These are phyloP conservation scores for Parastagonospora avenae DNA, from an alignment of 2,329 filamentous ascomycete genomes.

Conservation along the genomic window DNA sequence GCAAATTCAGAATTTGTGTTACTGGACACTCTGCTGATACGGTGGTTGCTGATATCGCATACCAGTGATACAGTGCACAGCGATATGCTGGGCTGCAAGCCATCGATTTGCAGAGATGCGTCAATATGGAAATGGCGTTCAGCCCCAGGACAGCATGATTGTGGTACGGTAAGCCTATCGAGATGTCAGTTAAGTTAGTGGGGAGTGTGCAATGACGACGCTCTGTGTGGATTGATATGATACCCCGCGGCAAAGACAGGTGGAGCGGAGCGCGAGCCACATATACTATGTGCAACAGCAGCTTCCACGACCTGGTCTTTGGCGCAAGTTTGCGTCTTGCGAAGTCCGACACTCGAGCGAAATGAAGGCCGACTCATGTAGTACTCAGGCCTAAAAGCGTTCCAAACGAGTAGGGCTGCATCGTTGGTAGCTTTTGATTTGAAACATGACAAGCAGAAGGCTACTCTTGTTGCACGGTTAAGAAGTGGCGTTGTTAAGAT, in stretches of 20 bases:
- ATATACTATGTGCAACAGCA: conserved; percentile 13
- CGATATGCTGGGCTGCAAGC: conserved; percentile 2
- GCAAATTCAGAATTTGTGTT: not conserved
- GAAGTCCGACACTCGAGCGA: conserved; percentile 1
- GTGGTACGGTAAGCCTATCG: conserved; percentile 11
- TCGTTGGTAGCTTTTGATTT: conserved; percentile 1
- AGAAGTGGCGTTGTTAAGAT: conserved; percentile 7
- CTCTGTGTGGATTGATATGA: not conserved
- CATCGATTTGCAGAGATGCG: conserved; percentile 10
- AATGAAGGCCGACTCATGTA: not conserved
- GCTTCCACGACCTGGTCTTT: conserved; percentile 15
- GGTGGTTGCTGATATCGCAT: conserved; percentile 22
- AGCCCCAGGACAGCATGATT: conserved; percentile 1
- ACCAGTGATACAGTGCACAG: not conserved
- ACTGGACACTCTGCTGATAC: conserved; percentile 5
- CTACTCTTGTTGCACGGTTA: conserved; percentile 8
- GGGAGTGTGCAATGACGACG: not conserved
- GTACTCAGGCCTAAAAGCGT: not conserved
- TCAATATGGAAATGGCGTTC: conserved; percentile 4
- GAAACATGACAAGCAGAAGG: conserved; percentile 2
- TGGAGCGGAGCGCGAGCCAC: not conserved
- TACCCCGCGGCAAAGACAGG: not conserved
- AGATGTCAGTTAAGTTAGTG: conserved; percentile 8
- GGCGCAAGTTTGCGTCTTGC: conserved; percentile 11
- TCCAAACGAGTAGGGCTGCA: conserved; percentile 6